Evolutionary conservation across 495 filamentous ascomycete genomes (phyloP), one percentile per base, ranked within the genome.

Genomic region (Aspergillus sparsus): DNA sequence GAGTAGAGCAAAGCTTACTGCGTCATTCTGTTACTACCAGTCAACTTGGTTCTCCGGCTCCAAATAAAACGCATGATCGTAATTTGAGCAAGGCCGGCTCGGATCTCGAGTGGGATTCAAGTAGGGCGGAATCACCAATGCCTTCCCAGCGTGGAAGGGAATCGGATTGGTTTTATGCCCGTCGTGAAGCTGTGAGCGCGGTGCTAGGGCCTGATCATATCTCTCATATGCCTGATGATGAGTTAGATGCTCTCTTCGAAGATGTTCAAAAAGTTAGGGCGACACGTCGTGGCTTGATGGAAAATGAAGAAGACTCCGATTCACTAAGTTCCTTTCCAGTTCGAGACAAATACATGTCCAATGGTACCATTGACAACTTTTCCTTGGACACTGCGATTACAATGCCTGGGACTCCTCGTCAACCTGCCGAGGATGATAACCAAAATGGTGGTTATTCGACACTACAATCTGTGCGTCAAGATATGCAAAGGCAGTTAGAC

Each of bases 321-420:
- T 97, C 93, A 0, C 84, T 91, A 21, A 89, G 88, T 34, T 96
- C 92, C 8, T 96, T 92, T 71, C 89, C 90, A 2, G 80, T 93
- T 33, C 82, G 94, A 46, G 94, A 99, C 60, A 99, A 99, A 68
- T 97, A 98, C 72, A 87, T 95, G 80, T 97, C 92, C 5, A 94
- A 89, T 68, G 92, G 92, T 12, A 99, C 95, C 4, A 81, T 97
- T 41, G 94, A 99, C 70, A 96, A 96, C 71, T 94, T 98, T 68
- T 98, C 95, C 12, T 80, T 98, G 21, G 94, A 99, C 66, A 99
- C 95, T 5, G 87, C 87, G 2, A 82, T 98, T 42, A 99, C 94
- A 2, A 89, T 96, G 80, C 94, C 95, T 6, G 93, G 91, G 1
- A 97, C 93, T 2, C 93, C 94, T 37, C 90, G 86, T 52, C 86